Conservation (phyloP, 1,139 yeast species). For the Debaryomycetaceae sp. region DNA sequence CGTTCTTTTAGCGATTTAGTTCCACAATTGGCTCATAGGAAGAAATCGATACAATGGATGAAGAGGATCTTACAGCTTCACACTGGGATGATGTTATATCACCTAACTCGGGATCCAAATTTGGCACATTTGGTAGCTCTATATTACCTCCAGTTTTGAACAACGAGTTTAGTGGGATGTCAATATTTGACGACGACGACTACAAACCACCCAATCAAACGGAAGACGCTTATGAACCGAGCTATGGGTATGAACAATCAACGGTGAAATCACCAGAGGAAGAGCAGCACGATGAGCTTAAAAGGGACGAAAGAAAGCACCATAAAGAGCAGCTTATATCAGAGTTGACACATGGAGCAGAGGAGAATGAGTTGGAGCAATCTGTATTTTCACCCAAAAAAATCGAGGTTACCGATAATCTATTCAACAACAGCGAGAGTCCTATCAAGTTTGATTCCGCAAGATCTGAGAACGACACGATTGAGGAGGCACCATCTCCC, state of each 20-base stretch:
- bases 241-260: constrained; percentile 8
- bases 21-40: background rate
- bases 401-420: constrained; percentile 20
- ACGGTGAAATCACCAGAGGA: constrained; percentile 15
- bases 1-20: too few species aligned
- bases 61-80: constrained; percentile 35
- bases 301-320: constrained; percentile 32
- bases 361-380: constrained; percentile 21
- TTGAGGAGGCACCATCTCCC: constrained; percentile 2
- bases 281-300: constrained; percentile 31
- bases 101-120: constrained; percentile 13
- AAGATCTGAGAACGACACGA: constrained; percentile 8
- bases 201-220: constrained; percentile 12
- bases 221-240: constrained; percentile 16
- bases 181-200: constrained; percentile 17
- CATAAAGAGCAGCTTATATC: constrained; percentile 34
- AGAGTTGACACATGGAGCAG: constrained; percentile 34
- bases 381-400: constrained; percentile 21
- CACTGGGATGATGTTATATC: constrained; percentile 38
- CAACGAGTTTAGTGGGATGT: constrained; percentile 26
- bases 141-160: constrained; percentile 15
- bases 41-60: constrained; percentile 18
- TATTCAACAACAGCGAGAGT: constrained; percentile 36
- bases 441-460: constrained; percentile 24
- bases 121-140: constrained; percentile 7